These are phyloP conservation scores for Moesziomyces globuligerus DNA, from an alignment of 1,284 basidiomycete genomes.

Conservation along the genomic window DNA sequence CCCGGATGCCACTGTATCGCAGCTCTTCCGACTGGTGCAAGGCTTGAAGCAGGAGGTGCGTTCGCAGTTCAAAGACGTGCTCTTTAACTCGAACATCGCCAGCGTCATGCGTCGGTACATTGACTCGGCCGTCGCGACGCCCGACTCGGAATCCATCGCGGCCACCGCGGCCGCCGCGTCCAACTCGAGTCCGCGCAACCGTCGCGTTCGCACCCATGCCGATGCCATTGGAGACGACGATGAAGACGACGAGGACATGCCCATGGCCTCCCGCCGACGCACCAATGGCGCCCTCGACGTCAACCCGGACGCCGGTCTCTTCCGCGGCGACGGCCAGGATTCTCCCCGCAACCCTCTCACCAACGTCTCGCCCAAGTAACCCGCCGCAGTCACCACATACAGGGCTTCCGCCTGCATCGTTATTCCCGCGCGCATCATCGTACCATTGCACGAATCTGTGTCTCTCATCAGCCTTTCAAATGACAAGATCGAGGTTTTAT, in stretches of 20 bases:
- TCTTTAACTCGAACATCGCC: conserved; percentile 36
- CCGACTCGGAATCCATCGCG: conserved; percentile 7
- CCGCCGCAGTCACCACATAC: too few relatives aligned
- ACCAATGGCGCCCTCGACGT: conserved; percentile 13
- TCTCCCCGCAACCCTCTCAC: conserved; percentile 22
- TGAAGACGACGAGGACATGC: conserved; percentile 22
- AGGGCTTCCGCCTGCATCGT: too few relatives aligned
- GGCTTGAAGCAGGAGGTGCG: conserved; percentile 41
- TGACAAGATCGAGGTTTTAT: background rate
- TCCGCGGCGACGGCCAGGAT: conserved; percentile 1
- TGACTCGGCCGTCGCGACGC: conserved; percentile 5
- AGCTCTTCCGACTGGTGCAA: conserved; percentile 37
- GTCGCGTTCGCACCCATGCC: too few relatives aligned
- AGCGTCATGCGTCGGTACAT: conserved; percentile 32
- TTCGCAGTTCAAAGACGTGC: conserved; percentile 44
- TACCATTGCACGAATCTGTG: background rate
- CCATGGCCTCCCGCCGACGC: conserved; percentile 9
- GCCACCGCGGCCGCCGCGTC: background rate
- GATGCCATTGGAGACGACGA: background rate
- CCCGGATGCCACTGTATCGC: conserved; percentile 15
- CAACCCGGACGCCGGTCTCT: conserved; percentile 34
- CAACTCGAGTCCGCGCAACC: conserved; percentile 2
- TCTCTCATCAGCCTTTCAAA: background rate
- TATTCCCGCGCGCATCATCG: background rate
- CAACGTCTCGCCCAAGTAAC: conserved; percentile 24